Evolutionary conservation across 2,329 filamentous ascomycete genomes (phyloP).

Genomic region (Apiospora saccharicola): DNA sequence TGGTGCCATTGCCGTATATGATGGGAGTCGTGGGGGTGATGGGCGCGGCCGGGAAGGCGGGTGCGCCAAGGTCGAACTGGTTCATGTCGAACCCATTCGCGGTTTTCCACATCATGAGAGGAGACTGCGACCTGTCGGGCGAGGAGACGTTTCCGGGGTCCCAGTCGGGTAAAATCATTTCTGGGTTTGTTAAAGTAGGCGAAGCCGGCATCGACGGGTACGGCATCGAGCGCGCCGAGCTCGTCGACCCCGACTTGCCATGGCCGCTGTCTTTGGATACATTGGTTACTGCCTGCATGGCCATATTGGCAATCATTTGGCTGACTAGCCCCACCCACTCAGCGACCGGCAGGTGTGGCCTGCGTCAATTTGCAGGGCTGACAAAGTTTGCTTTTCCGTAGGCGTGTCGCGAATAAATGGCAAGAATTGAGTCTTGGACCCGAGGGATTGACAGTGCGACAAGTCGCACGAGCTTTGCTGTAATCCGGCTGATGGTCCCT

Average conservation of each 20-base stretch:
- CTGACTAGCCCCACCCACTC: neutral
- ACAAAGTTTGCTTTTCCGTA: neutral
- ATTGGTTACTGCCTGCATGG: slow-evolving; percentile 4
- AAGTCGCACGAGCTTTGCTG: neutral
- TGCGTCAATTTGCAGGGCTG: neutral
- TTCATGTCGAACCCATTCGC: slow-evolving; percentile 46
- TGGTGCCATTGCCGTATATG: slow-evolving; percentile 74
- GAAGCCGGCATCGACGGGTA: slow-evolving; percentile 64
- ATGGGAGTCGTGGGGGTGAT: slow-evolving; percentile 67
- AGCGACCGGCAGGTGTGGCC: neutral
- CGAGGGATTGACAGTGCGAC: slow-evolving; percentile 2
- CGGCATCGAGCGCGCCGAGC: slow-evolving; percentile 19
- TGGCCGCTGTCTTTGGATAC: slow-evolving; percentile 9
- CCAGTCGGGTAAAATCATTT: slow-evolving; percentile 89
- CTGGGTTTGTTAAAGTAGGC: slow-evolving; percentile 89
- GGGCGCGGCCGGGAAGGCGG: slow-evolving; percentile 51
- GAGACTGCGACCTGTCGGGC: slow-evolving; percentile 59
- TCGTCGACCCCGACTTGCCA: slow-evolving; percentile 2
- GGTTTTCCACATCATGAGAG: slow-evolving; percentile 61
- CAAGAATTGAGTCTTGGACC: neutral
- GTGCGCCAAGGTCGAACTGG: slow-evolving; percentile 51
- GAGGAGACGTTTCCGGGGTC: slow-evolving; percentile 60
- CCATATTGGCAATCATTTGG: slow-evolving; percentile 19
- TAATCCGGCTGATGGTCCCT: neutral
- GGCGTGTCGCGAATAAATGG: neutral